Base-by-base conservation (phyloP, 2,329 filamentous ascomycete genomes). In the Fusarium sp. region DNA sequence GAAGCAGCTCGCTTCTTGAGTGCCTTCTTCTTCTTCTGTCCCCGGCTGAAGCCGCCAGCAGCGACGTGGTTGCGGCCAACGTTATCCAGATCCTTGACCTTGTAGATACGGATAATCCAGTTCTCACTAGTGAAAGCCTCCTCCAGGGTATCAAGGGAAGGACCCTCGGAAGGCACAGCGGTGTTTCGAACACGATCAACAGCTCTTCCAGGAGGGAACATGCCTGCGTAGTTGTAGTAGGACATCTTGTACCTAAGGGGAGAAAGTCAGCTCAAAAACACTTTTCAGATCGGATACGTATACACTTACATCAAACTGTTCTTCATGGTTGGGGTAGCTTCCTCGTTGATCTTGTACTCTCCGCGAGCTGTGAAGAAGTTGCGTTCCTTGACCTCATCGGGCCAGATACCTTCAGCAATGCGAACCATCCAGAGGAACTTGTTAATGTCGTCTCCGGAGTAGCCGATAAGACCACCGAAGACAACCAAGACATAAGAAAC, bases 391-490 rank as follows among this genome's bases (percentile, higher is more conserved):
- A 99, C 91, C 86, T 99, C 95, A 72, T 98, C 94, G n/a, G 96
- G 96, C 96, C 96, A 99, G 82, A 99, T 98, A 71, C 96, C 96
- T 83, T 99, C 96, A 41, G 96, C 96, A 78, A 99, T 99, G 79
- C 96, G 90, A 62, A 99, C 94, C 97, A 99, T 99, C 96, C 96
- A 99, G 74, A 99, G 86, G 86, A 99, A 99, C 85, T 99, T 99
- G 87, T 99, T 99, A 85, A 99, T 97, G 78, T 99, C 96, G 76
- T 99, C 96, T 70, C 96, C 96, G 54, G 94, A 98, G 85, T 99
- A 99, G 59, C 97, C 97, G 41, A 99, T 86, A 62, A 99, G 89
- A 79, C 94, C 96, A 77, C 96, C 96, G 76, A 98, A 99, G 60
- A 99, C 96, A 22, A 99, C 90, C 58, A 99, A 86, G n/a, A 99